Conservation (phyloP, 441 rosid genomes). For the Aleurites moluccanus region DNA sequence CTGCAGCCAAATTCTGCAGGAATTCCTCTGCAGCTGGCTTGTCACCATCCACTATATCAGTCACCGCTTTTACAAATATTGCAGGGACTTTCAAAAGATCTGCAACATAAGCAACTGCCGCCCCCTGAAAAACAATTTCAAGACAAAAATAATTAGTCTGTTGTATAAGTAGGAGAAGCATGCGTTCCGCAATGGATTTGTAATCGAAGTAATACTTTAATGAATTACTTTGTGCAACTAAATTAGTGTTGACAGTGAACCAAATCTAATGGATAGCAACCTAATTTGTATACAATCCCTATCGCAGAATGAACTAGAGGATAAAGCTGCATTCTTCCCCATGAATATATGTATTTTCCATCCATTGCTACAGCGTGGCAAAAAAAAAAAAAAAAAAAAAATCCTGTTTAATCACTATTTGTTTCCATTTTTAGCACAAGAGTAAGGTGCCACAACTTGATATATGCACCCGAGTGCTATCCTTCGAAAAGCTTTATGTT, state of each 20-base stretch:
- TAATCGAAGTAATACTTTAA: neutral
- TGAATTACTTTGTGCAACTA: neutral
- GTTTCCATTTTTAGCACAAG: too few species aligned
- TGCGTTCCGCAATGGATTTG: neutral
- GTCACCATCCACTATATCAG: slow-evolving; percentile 80
- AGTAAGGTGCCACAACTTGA: too few species aligned
- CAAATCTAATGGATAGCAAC: neutral
- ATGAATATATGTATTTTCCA: too few species aligned
- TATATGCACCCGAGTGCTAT: too few species aligned
- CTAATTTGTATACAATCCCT: neutral
- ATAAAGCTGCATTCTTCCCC: neutral
- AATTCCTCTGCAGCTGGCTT: slow-evolving; percentile 90
- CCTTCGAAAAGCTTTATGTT: neutral
- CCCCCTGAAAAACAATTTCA: slow-evolving; percentile 56
- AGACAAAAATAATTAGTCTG: neutral
- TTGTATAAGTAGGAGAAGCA: slow-evolving; percentile 9
- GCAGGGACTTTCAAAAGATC: slow-evolving; percentile 84
- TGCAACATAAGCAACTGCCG: slow-evolving; percentile 93
- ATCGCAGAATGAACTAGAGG: neutral
- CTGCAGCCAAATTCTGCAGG: slow-evolving; percentile 73
- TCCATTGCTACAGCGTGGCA: neutral
- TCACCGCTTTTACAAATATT: slow-evolving; percentile 81
- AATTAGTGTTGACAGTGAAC: neutral
- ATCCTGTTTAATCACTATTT: neutral
- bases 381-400: too few species aligned